A percentile compares a stretch with the other conserved stretches of the same genome.
phyloP scores from a whole-genome alignment of 129 eudicot species.

The Tanacetum coccineum region DNA sequence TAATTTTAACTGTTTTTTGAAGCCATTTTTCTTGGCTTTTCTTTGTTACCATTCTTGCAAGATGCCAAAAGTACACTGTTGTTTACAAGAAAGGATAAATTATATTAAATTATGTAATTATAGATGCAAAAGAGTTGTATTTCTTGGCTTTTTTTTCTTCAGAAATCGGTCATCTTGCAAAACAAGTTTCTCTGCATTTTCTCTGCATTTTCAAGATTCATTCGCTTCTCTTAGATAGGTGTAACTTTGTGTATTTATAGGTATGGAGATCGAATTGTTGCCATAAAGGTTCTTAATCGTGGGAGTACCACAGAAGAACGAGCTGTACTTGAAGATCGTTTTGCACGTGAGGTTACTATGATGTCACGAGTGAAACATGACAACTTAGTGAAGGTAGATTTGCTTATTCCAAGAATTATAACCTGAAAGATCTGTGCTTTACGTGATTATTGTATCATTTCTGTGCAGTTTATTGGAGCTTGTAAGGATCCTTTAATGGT shows the following conservation, averaged over 20 bases:
- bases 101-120: not conserved
- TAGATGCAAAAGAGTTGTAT: slow-evolving; percentile 1
- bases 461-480: slow-evolving; percentile 88
- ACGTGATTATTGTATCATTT: not conserved
- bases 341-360: slow-evolving; percentile 91
- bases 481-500: slow-evolving; percentile 99
- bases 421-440: not conserved
- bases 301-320: slow-evolving; percentile 78
- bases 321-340: slow-evolving; percentile 73
- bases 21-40: not conserved
- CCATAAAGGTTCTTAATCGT: slow-evolving; percentile 82
- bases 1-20: slow-evolving; percentile 7
- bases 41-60: slow-evolving; percentile 16
- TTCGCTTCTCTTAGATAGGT: not conserved
- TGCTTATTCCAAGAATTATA: not conserved
- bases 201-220: not conserved
- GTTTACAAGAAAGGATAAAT: not conserved
- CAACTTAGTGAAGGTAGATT: slow-evolving; percentile 76
- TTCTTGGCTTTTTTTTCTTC: not conserved
- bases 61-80: not conserved
- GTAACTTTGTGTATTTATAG: slow-evolving; percentile 32
- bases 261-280: slow-evolving; percentile 77
- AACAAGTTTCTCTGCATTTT: too few relatives aligned
- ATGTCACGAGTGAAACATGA: slow-evolving; percentile 92
- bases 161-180: too few relatives aligned